phyloP scores from a whole-genome alignment of 805 yeast species.

The Kodamaea kakaduensis region DNA sequence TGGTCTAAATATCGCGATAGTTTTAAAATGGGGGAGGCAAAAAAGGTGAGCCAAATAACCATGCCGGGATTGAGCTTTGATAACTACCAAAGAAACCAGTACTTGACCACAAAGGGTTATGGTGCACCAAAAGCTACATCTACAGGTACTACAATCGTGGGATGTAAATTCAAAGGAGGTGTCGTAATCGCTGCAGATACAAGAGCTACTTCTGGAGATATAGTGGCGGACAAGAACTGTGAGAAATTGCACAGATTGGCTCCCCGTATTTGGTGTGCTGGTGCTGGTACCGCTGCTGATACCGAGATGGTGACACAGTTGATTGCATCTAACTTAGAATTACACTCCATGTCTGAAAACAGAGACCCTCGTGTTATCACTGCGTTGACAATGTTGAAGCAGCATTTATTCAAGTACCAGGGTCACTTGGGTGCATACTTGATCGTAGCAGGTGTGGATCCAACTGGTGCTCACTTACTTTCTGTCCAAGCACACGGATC shows the following conservation, averaged over 20 bases:
- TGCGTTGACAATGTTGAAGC: slow-evolving; percentile 88
- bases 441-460: slow-evolving; percentile 97
- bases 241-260: slow-evolving; percentile 88
- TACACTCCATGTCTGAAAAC: slow-evolving; percentile 78
- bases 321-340: slow-evolving; percentile 84
- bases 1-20: too few species aligned
- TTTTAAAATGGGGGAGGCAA: slow-evolving; percentile 5
- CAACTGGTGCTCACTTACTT: slow-evolving; percentile 90
- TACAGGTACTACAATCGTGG: slow-evolving; percentile 99
- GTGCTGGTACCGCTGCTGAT: slow-evolving; percentile 99
- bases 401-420: slow-evolving; percentile 93
- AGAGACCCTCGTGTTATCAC: slow-evolving; percentile 92
- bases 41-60: slow-evolving; percentile 8
- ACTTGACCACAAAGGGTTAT: slow-evolving; percentile 66
- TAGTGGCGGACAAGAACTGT: slow-evolving; percentile 97
- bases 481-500: slow-evolving; percentile 98
- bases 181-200: slow-evolving; percentile 99
- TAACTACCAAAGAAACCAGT: slow-evolving; percentile 85
- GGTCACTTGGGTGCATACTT: slow-evolving; percentile 97
- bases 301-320: slow-evolving; percentile 97
- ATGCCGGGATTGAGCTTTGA: slow-evolving; percentile 95
- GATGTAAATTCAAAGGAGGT: slow-evolving; percentile 88
- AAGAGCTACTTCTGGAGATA: slow-evolving; percentile 93
- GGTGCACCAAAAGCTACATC: slow-evolving; percentile 87
- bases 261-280: slow-evolving; percentile 98